These are phyloP conservation scores for Ceratocystis diversiconidia DNA, from an alignment of 2,329 filamentous ascomycete genomes.

Conservation along the genomic window DNA sequence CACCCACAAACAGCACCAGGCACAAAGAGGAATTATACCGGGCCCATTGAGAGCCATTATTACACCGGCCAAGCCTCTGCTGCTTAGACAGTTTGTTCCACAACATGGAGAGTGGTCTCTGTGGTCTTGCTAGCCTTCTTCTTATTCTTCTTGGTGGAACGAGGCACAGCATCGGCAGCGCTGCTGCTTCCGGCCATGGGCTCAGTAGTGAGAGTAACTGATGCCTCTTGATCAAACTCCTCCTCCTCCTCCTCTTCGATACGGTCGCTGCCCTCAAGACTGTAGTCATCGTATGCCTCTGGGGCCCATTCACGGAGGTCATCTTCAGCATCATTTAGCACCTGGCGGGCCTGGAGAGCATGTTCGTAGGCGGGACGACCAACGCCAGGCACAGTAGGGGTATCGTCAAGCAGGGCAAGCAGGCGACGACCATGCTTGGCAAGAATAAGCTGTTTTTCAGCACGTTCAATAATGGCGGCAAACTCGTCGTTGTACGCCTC, in stretches of 20 bases:
- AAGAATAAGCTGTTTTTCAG: slow-evolving; percentile 91
- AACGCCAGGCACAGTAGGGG: slow-evolving; percentile 78
- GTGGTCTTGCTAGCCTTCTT: slow-evolving; percentile 9
- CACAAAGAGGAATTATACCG: background rate
- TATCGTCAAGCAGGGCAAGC: slow-evolving; percentile 74
- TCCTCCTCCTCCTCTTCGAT: slow-evolving; percentile 17
- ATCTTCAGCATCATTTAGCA: slow-evolving; percentile 84
- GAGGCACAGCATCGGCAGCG: slow-evolving; percentile 3
- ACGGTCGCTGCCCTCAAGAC: slow-evolving; percentile 9
- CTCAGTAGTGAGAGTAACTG: slow-evolving; percentile 3
- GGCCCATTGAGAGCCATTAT: background rate
- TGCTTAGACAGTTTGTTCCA: slow-evolving; percentile 11
- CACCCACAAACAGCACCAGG: background rate
- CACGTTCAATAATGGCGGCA: slow-evolving; percentile 80
- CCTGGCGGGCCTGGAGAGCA: slow-evolving; percentile 56
- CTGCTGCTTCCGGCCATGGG: background rate
- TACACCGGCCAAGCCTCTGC: background rate
- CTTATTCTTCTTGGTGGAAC: slow-evolving; percentile 12
- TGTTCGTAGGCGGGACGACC: slow-evolving; percentile 53
- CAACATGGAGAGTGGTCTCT: slow-evolving; percentile 1
- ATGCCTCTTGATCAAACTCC: slow-evolving; percentile 8
- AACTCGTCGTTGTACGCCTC: slow-evolving; percentile 85
- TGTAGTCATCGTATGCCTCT: slow-evolving; percentile 26
- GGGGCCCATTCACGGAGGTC: slow-evolving; percentile 65
- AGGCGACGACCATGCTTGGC: slow-evolving; percentile 81